A percentile compares a stretch with the other conserved stretches of the same genome.
Evolutionary conservation across 371 early-diverging fungal species (phyloP).

Genomic region (Furculomyces boomerangus): DNA sequence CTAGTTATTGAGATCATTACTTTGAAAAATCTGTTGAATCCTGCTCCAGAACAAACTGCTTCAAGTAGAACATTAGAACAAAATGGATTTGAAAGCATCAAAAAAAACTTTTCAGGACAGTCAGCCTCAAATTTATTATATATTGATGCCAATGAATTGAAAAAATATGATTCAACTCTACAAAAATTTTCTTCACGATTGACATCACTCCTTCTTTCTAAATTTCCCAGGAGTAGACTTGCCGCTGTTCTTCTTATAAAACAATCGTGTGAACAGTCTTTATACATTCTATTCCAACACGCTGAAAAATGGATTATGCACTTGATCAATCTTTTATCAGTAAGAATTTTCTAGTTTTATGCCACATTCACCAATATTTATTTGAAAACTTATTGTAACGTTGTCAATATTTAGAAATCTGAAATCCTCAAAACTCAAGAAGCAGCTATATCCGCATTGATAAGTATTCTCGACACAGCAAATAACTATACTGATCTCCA

Average conservation of each 20-base stretch:
- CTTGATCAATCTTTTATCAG: neutral
- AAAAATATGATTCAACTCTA: neutral
- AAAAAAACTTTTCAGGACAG: neutral
- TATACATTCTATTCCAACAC: neutral
- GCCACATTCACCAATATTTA: neutral
- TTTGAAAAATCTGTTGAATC: neutral
- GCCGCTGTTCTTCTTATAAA: neutral
- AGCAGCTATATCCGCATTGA: neutral
- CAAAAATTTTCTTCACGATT: neutral
- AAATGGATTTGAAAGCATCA: neutral
- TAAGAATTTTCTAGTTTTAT: neutral
- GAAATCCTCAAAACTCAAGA: neutral
- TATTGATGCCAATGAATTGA: neutral
- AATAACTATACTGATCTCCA: neutral
- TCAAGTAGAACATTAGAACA: neutral
- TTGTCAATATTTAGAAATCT: neutral
- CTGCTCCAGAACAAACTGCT: neutral
- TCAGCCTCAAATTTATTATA: neutral
- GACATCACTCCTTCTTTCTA: neutral
- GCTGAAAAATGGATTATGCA: constrained; percentile 1
- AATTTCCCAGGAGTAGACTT: neutral
- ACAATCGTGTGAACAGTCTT: neutral
- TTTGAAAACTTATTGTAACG: neutral
- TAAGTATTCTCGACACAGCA: neutral
- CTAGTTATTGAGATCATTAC: neutral